Base-by-base conservation (phyloP, 805 yeast species). In the Monosporozyma aquatica region DNA sequence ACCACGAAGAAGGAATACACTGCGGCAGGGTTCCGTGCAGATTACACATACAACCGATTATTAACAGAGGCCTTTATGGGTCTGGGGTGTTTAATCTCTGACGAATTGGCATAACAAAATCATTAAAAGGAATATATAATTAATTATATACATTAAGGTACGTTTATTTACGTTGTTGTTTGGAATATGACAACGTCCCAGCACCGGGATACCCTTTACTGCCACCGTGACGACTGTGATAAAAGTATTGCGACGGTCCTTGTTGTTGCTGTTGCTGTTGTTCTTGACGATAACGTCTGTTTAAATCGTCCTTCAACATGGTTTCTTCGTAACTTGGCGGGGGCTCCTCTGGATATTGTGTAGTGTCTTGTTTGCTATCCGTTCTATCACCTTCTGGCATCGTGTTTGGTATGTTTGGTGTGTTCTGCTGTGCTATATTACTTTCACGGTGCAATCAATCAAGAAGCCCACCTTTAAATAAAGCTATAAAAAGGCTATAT, bases 21-120 rank as follows among this genome's bases (percentile, higher is more conserved):
- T 50, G 97, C 95, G 3, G 80, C 92, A 11, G 98, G 98, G 1
- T 87, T 87, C 72, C 73, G 79, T 46, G 68, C 84, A 23, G 75
- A 76, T 39, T 68, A 65, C 25, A 87, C 83, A 15, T 85, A 81
- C 56, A 77, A 78, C 50, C 75, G 90, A 50, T 80, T 90, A 4
- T 66, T 92, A 41, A 82, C 83, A 44, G 92, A 84, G 50, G 97
- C 97, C 5, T 90, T 89, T 53, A 76, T 80, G 66, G 97, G 97
- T 0, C 67, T 92, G 46, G 89, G 86, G 13, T 87, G 96, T 59
- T 72, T 81, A 44, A 74, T 92, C 22, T 81, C 77, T 30, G 70
- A 66, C 33, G 89, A 82, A 49, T 70, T 74, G 51, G 40, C 24
- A 22, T 10, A 17, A 22, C 22, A 35, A 13, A 18, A 14, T 14